These are phyloP conservation scores for Lomentospora prolificans DNA, from an alignment of 2,329 filamentous ascomycete genomes.

Conservation along the genomic window DNA sequence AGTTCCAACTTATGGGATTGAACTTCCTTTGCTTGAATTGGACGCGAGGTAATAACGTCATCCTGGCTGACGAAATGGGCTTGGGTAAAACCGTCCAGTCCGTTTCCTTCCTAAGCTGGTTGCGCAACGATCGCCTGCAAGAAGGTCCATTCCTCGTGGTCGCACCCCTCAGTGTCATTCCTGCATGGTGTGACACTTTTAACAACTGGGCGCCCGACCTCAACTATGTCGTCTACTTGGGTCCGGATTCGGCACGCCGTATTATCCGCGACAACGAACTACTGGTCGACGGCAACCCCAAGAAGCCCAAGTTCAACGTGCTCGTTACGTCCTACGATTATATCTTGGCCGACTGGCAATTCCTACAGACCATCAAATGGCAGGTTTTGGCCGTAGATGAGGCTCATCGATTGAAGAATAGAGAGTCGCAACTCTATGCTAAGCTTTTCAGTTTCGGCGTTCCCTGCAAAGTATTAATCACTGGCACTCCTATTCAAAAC, in stretches of 20 bases:
- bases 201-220: constrained; percentile 92
- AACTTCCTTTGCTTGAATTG: constrained; percentile 97
- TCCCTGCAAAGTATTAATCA: constrained; percentile 85
- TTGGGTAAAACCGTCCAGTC: constrained; percentile 97
- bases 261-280: constrained; percentile 89
- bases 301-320: constrained; percentile 94
- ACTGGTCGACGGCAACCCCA: constrained; percentile 73
- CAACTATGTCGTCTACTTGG: constrained; percentile 95
- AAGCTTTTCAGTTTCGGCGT: constrained; percentile 79
- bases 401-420: constrained; percentile 92
- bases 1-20: constrained; percentile 87
- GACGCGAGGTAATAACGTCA: constrained; percentile 89
- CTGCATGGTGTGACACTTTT: constrained; percentile 96
- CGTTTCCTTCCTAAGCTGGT: constrained; percentile 93
- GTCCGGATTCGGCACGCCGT: constrained; percentile 73
- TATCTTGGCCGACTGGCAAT: constrained; percentile 74
- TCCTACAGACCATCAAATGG: constrained; percentile 89
- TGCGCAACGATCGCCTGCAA: constrained; percentile 79
- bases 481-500: constrained; percentile 95
- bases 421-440: constrained; percentile 84
- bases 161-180: constrained; percentile 94
- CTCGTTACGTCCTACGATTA: constrained; percentile 96
- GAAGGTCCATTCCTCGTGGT: constrained; percentile 94
- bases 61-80: constrained; percentile 97
- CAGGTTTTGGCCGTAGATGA: constrained; percentile 95